Percentiles rank a stretch among this genome's conserved stretches.
These are phyloP conservation scores for Arthrinium phaeospermum DNA, from an alignment of 2,329 filamentous ascomycete species.

Conservation along the genomic window DNA sequence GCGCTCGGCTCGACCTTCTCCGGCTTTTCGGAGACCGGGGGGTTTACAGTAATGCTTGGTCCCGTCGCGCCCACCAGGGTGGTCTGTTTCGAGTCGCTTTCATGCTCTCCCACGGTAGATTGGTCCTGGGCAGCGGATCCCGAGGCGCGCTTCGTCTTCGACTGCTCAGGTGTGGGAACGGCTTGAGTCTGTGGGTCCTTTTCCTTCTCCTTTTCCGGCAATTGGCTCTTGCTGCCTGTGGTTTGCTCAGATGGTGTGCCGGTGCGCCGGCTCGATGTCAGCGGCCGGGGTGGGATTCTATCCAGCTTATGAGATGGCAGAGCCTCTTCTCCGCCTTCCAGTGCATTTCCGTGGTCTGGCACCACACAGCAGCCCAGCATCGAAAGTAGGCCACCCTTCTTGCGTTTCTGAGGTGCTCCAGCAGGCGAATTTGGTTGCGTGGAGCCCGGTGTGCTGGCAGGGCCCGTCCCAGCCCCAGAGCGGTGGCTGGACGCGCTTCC, in stretches of 20 bases:
- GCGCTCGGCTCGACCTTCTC: conserved; percentile 41
- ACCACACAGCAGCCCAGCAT: conserved; percentile 72
- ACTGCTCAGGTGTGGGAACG: conserved; percentile 37
- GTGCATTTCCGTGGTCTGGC: conserved; percentile 62
- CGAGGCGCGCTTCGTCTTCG: conserved; percentile 51
- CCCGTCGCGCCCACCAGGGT: conserved; percentile 42
- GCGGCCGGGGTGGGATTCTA: conserved; percentile 59
- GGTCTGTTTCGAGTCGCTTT: conserved; percentile 54
- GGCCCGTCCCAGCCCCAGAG: conserved; percentile 60
- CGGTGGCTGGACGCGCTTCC: conserved; percentile 72
- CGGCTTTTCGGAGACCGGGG: conserved; percentile 42
- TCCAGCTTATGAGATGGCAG: conserved; percentile 61
- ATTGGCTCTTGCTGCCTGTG: conserved; percentile 45
- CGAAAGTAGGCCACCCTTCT: conserved; percentile 62
- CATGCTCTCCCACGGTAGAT: conserved; percentile 45
- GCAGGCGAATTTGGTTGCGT: conserved; percentile 59
- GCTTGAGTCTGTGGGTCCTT: conserved; percentile 38
- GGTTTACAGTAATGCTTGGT: conserved; percentile 49
- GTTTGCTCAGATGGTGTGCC: conserved; percentile 59
- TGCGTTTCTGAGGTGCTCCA: conserved; percentile 52
- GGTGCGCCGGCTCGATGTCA: conserved; percentile 60
- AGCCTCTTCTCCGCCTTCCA: conserved; percentile 60
- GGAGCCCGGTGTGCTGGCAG: conserved; percentile 53
- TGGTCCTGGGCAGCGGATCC: conserved; percentile 55
- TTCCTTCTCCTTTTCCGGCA: conserved; percentile 56